Evolutionary conservation across 345 rosid species (phyloP).

Genomic region (Passiflora organensis): DNA sequence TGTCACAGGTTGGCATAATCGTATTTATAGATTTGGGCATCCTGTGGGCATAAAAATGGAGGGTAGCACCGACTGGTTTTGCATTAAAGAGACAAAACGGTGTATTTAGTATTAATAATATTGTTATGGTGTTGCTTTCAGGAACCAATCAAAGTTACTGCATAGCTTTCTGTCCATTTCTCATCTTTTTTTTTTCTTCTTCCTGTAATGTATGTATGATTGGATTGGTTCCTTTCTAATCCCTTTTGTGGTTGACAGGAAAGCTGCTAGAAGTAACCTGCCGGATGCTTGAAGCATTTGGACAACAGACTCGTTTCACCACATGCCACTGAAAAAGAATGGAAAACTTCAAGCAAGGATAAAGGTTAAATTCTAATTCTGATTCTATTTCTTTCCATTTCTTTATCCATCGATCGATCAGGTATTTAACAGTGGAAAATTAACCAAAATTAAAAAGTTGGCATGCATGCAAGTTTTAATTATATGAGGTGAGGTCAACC

Average conservation of each 20-base stretch:
- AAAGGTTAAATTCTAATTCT: constrained; percentile 17
- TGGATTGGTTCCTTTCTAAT: background rate
- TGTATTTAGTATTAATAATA: background rate
- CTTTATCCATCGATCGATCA: background rate
- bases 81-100: too few species aligned
- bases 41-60: too few species aligned
- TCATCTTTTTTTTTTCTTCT: background rate
- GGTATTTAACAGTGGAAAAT: too few species aligned
- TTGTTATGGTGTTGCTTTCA: constrained; percentile 1
- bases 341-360: constrained; percentile 17
- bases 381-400: background rate
- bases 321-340: constrained; percentile 10
- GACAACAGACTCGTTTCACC: constrained; percentile 8
- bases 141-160: background rate
- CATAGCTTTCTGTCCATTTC: background rate
- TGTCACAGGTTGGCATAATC: too few species aligned
- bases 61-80: too few species aligned
- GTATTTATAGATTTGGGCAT: too few species aligned
- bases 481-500: constrained; percentile 3
- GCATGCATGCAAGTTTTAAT: constrained; percentile 1
- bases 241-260: background rate
- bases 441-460: too few species aligned
- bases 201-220: background rate
- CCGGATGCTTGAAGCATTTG: constrained; percentile 8
- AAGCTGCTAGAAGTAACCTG: constrained; percentile 16